Evolutionary conservation across 345 rosid genomes (phyloP), one percentile per base, ranked within the genome.

Genomic region (Trapa bicornis): DNA sequence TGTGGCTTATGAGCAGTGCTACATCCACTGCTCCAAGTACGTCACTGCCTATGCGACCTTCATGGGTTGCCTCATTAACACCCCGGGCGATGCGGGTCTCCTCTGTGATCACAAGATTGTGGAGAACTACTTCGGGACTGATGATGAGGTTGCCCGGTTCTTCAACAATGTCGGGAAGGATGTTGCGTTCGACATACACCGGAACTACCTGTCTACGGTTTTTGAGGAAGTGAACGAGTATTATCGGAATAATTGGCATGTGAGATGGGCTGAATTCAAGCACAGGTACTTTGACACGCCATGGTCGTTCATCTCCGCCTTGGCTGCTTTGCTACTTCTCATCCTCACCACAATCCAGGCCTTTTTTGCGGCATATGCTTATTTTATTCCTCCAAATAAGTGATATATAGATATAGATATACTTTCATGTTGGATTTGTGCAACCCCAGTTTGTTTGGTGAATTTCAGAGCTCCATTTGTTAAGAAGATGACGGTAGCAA

Each of bases 291-390:
- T 84, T 14, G 75, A 71, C 53, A 78, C 79, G 36, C 87, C 84
- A 11, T 88, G 91, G 96, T 81, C 91, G 9, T 83, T 82, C 75
- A 73, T 77, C 16, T 83, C 91, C 5, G 86, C 82, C 0, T 52
- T 76, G 37, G 86, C 91, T 8, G 91, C 91, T 0, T 33, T 75
- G 33, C 13, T 82, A 6, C 75, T 84, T 37, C 79, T 86, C 48
- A 13, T 84, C 36, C 75, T 86, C 64, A 84, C 88, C 69, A 37
- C 73, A 66, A 65, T 79, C 43, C 84, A 86, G 65, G 38, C 85
- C 16, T 73, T 80, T 65, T 77, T 74, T 47, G 81, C 84, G 37
- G 73, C 67, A 35, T 82, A 74, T 76, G 64, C 62, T 6, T 76
- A 72, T 29, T 1, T 37, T 36, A 32, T 0, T 13, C 79, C 84